phyloP scores from a whole-genome alignment of 495 filamentous ascomycete species.

The Collariella sp. region DNA sequence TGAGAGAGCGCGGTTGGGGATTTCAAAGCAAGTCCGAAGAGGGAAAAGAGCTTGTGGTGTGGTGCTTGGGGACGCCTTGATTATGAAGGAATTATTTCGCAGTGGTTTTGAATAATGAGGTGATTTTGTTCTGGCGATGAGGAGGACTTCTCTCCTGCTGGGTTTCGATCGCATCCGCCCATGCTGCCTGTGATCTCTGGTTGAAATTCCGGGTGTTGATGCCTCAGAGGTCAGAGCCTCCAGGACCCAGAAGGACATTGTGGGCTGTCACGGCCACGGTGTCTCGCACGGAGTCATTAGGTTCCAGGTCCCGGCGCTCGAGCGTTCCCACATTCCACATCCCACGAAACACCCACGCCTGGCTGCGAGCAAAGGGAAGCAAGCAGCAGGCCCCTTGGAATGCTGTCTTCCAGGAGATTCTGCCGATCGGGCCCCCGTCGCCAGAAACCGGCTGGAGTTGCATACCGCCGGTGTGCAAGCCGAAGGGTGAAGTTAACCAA shows the following conservation, averaged over 20 bases:
- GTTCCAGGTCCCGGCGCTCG: slow-evolving; percentile 3
- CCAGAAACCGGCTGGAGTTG: neutral
- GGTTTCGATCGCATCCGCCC: too few relatives aligned
- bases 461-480: slow-evolving; percentile 9
- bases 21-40: too few relatives aligned
- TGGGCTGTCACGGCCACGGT: slow-evolving; percentile 12
- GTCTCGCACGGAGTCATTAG: slow-evolving; percentile 11
- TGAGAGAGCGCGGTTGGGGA: too few relatives aligned
- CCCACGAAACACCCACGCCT: too few relatives aligned
- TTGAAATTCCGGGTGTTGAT: neutral
- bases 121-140: too few relatives aligned
- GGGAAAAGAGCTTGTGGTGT: too few relatives aligned
- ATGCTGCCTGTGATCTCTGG: neutral
- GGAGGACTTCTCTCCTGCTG: too few relatives aligned
- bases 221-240: neutral
- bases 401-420: neutral
- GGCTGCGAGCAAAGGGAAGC: slow-evolving; percentile 12
- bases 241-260: neutral
- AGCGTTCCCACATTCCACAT: slow-evolving; percentile 5
- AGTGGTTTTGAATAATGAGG: too few relatives aligned
- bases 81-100: too few relatives aligned
- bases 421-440: neutral
- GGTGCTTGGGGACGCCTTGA: too few relatives aligned
- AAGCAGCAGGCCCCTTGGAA: too few relatives aligned
- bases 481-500: neutral